Conservation (phyloP, 2,329 filamentous ascomycete genomes). For the Furcasterigmium sp. region DNA sequence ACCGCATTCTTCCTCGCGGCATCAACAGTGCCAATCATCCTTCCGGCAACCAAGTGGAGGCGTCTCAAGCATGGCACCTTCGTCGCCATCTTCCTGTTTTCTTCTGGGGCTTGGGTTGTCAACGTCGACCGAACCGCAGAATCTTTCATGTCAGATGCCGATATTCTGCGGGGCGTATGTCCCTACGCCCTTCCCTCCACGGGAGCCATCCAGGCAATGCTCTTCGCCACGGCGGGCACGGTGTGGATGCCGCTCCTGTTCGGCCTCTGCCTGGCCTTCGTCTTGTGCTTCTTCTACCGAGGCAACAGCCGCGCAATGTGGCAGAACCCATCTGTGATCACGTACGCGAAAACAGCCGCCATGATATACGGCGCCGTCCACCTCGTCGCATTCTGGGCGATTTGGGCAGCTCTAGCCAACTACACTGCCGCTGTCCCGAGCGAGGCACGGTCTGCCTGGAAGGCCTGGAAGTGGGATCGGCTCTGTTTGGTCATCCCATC, state of each 20-base stretch:
- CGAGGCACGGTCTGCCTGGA: too few relatives aligned
- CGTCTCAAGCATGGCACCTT: slow-evolving; percentile 4
- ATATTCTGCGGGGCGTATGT: background rate
- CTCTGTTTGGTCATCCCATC: too few relatives aligned
- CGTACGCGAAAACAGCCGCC: background rate
- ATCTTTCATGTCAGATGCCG: background rate
- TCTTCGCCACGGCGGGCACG: slow-evolving; percentile 10
- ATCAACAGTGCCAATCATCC: slow-evolving; percentile 6
- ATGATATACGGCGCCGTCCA: slow-evolving; percentile 4
- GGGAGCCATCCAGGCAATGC: slow-evolving; percentile 1
- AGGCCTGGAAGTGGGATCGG: too few relatives aligned
- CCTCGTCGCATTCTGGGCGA: slow-evolving; percentile 9
- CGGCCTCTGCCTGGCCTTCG: slow-evolving; percentile 5
- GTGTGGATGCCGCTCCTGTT: slow-evolving; percentile 11
- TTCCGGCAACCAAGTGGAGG: background rate
- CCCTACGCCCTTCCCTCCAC: slow-evolving; percentile 1
- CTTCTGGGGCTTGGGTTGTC: slow-evolving; percentile 4
- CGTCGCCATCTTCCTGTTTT: slow-evolving; percentile 1
- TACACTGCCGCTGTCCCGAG: too few relatives aligned
- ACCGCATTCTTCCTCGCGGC: slow-evolving; percentile 6
- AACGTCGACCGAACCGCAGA: slow-evolving; percentile 4
- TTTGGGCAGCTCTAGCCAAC: slow-evolving; percentile 1
- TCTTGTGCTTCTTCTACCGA: slow-evolving; percentile 7
- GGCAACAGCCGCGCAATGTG: slow-evolving; percentile 9
- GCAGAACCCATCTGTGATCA: slow-evolving; percentile 5